Conservation (phyloP, 1,139 yeast genomes). For the Blastobotrys indianensis region DNA sequence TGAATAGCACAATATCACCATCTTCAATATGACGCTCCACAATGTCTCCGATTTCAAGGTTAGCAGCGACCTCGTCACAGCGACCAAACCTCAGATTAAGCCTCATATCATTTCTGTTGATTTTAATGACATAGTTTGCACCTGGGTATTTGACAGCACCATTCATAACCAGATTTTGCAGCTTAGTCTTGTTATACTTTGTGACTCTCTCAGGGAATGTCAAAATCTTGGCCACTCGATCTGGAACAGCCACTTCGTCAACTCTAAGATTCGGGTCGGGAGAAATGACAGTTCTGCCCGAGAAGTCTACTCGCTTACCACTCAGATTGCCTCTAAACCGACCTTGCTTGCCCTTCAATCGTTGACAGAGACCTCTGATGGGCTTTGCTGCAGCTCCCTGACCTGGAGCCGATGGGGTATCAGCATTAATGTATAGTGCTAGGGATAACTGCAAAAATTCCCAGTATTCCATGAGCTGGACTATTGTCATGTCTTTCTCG, state of each 20-base stretch:
- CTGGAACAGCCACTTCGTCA: conserved; percentile 98
- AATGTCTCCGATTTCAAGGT: conserved; percentile 78
- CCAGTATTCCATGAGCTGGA: conserved; percentile 97
- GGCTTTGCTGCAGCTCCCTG: conserved; percentile 56
- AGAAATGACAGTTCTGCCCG: conserved; percentile 96
- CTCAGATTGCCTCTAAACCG: conserved; percentile 96
- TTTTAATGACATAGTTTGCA: conserved; percentile 84
- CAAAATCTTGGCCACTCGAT: conserved; percentile 87
- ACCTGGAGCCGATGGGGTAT: conserved; percentile 51
- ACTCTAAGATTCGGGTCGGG: conserved; percentile 95
- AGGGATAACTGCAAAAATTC: conserved; percentile 91
- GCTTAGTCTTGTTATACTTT: conserved; percentile 72
- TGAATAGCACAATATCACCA: conserved; percentile 91
- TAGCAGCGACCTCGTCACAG: conserved; percentile 66
- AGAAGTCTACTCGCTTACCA: conserved; percentile 97
- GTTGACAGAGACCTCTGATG: conserved; percentile 92
- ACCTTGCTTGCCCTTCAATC: conserved; percentile 97
- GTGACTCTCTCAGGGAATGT: conserved; percentile 96
- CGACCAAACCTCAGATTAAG: conserved; percentile 89
- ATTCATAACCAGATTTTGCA: conserved; percentile 64
- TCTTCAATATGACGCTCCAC: conserved; percentile 98
- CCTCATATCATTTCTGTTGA: conserved; percentile 69
- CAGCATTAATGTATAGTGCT: conserved; percentile 96
- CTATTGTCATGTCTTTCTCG: conserved; percentile 88
- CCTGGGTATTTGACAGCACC: conserved; percentile 95